phyloP scores from a whole-genome alignment of 768 basidiomycete genomes.

The Hortiboletus flavorubellus region DNA sequence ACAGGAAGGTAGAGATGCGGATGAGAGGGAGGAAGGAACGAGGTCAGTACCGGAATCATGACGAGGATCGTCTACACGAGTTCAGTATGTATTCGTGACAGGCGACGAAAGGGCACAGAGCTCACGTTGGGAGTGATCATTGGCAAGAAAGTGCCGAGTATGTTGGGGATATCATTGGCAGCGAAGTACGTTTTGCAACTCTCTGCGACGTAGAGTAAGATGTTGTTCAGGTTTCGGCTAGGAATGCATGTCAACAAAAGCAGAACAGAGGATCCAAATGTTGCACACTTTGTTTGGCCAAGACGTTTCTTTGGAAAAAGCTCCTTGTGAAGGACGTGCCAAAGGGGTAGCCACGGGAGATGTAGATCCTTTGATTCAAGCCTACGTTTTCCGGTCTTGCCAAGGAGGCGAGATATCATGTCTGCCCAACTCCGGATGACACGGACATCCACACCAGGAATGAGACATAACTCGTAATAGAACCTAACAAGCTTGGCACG shows the following conservation, averaged over 20 bases:
- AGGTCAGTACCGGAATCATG: conserved; percentile 74
- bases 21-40: conserved; percentile 70
- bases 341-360: conserved; percentile 74
- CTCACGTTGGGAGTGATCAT: conserved; percentile 68
- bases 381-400: conserved; percentile 66
- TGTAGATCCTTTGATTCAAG: conserved; percentile 64
- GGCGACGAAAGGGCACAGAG: not conserved
- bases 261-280: not conserved
- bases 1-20: conserved; percentile 66
- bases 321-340: conserved; percentile 70
- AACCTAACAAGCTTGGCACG: conserved; percentile 69
- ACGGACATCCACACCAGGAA: conserved; percentile 74
- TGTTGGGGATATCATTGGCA: conserved; percentile 58
- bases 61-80: conserved; percentile 54
- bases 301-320: conserved; percentile 68
- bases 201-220: conserved; percentile 71
- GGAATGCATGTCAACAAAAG: conserved; percentile 5
- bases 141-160: conserved; percentile 71
- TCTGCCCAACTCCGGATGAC: conserved; percentile 73
- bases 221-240: conserved; percentile 66
- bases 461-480: conserved; percentile 75
- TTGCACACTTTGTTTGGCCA: conserved; percentile 55
- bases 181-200: conserved; percentile 70
- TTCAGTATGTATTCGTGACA: conserved; percentile 2
- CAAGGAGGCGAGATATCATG: conserved; percentile 69